Percentiles rank a stretch among this genome's conserved stretches.
phyloP scores from a whole-genome alignment of 257 asterid genomes.

The Thymus quinquecostatus region DNA sequence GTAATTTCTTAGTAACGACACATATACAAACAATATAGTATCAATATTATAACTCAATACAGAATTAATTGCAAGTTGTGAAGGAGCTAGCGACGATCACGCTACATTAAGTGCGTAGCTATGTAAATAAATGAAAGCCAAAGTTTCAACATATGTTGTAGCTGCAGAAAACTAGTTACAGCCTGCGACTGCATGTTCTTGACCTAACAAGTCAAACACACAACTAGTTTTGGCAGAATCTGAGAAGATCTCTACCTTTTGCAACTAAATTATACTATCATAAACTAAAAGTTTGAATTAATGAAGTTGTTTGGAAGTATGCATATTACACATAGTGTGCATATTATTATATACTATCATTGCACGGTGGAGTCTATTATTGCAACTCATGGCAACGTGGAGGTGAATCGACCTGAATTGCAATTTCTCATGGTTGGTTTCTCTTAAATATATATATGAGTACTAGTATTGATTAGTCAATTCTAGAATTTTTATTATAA shows the following conservation, averaged over 20 bases:
- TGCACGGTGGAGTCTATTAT: conserved; percentile 27
- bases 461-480: no score
- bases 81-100: background rate
- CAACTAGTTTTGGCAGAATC: conserved; percentile 8
- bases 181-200: conserved; percentile 30
- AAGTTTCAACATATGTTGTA: background rate
- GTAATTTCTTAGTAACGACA: no score
- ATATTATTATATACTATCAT: background rate
- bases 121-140: background rate
- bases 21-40: no score
- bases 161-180: background rate
- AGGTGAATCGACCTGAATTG: background rate
- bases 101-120: background rate
- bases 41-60: background rate
- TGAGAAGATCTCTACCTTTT: conserved; percentile 4
- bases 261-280: background rate
- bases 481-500: no score
- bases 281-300: background rate
- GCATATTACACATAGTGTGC: background rate
- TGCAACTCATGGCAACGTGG: conserved; percentile 27
- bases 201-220: conserved; percentile 26
- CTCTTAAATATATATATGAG: no score
- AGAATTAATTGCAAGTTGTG: background rate
- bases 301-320: background rate
- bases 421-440: no score